Percentiles rank a stretch among this genome's conserved stretches.
These are phyloP conservation scores for Tricholoma bakamatsutake DNA, from an alignment of 768 basidiomycete genomes.

Conservation along the genomic window DNA sequence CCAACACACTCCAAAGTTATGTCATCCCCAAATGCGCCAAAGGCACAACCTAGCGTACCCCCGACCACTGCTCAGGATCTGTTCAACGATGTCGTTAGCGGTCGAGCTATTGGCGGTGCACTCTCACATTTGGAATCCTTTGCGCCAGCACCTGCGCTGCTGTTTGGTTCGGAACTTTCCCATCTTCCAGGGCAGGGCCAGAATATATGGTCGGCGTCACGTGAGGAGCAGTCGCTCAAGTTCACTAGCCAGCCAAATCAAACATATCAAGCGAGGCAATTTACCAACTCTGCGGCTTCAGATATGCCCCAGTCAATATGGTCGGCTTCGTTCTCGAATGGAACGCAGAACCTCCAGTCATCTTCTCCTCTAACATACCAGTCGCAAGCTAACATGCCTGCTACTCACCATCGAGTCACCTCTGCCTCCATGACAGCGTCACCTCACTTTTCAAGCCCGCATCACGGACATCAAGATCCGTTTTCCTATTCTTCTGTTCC, in stretches of 20 bases:
- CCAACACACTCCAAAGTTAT: conserved; percentile 22
- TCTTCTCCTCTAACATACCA: conserved; percentile 9
- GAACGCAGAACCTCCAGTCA: conserved; percentile 26
- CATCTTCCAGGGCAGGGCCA: conserved; percentile 37
- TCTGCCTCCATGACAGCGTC: conserved; percentile 19
- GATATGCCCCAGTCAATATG: conserved; percentile 31
- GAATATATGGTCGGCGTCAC: conserved; percentile 65
- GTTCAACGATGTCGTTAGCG: conserved; percentile 47
- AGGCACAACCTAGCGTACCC: conserved; percentile 12
- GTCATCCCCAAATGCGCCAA: conserved; percentile 14
- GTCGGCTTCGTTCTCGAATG: conserved; percentile 25
- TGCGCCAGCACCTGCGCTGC: conserved; percentile 36
- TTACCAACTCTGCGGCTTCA: conserved; percentile 17
- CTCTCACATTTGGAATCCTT: conserved; percentile 20
- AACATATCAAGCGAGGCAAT: conserved; percentile 25
- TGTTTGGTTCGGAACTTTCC: conserved; percentile 47
- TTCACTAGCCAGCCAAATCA: conserved; percentile 29
- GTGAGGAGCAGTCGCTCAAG: conserved; percentile 40
- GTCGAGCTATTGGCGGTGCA: conserved; percentile 18
- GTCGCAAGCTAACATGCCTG: conserved; percentile 6
- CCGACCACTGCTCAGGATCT: conserved; percentile 65
- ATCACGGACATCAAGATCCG: conserved; percentile 19
- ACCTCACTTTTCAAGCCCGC: conserved; percentile 19
- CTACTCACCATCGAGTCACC: conserved; percentile 23
- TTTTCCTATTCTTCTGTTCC: conserved; percentile 19